A percentile compares a stretch with the other conserved stretches of the same genome.
Evolutionary conservation across 139 green algal species (phyloP).

Genomic region (Eudorina sp.): DNA sequence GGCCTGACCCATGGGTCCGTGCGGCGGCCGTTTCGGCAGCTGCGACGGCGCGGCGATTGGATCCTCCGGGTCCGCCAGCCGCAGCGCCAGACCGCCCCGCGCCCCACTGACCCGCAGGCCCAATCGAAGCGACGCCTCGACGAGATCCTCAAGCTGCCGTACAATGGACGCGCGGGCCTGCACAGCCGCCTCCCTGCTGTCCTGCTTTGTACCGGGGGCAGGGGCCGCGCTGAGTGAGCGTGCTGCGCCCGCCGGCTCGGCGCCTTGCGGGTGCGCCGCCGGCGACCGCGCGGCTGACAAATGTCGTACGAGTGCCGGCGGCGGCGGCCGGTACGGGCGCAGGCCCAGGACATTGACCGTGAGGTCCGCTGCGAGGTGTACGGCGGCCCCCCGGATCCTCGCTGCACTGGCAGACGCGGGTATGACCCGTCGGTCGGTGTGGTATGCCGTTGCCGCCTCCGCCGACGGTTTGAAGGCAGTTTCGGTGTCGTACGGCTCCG

Average conservation of each 20-base stretch:
- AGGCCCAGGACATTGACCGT: background rate
- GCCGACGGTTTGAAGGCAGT: background rate
- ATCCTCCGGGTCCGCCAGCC: background rate
- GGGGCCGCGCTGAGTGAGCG: too few relatives aligned
- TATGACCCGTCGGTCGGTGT: background rate
- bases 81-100: background rate
- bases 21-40: background rate
- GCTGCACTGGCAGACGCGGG: background rate
- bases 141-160: background rate
- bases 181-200: too few relatives aligned
- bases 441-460: background rate
- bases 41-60: background rate
- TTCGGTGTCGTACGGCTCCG: background rate
- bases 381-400: background rate
- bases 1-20: background rate
- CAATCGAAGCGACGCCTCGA: background rate
- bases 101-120: background rate
- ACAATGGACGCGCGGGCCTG: background rate
- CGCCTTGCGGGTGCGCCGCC: background rate
- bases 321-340: background rate
- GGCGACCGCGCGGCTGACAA: too few relatives aligned
- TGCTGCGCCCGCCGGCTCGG: too few relatives aligned
- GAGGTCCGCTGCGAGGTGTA: background rate
- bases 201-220: too few relatives aligned
- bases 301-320: too few relatives aligned